Evolutionary conservation across 805 yeast species (phyloP).

Genomic region (Ogataea populi-albae): DNA sequence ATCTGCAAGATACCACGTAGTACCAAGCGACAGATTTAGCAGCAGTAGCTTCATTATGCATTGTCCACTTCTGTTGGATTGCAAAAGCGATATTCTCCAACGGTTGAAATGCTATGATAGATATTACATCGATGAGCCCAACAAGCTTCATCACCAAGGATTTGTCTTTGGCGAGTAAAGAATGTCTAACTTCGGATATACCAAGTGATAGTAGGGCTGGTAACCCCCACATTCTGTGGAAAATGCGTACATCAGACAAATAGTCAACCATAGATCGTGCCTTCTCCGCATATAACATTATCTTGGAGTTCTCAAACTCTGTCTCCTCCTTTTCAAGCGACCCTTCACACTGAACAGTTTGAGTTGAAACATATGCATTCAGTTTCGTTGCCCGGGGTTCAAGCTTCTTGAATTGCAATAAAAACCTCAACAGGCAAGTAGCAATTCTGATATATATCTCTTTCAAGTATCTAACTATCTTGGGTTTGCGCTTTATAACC

Average conservation of each 20-base stretch:
- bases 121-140: slow-evolving; percentile 24
- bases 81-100: slow-evolving; percentile 35
- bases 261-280: slow-evolving; percentile 29
- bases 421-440: slow-evolving; percentile 3
- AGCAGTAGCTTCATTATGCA: slow-evolving; percentile 15
- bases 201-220: slow-evolving; percentile 29
- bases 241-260: slow-evolving; percentile 35
- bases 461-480: slow-evolving; percentile 7
- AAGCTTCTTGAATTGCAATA: slow-evolving; percentile 1
- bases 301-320: not conserved
- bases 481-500: slow-evolving; percentile 22
- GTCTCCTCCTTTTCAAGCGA: slow-evolving; percentile 3
- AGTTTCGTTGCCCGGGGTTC: not conserved
- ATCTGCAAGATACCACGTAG: slow-evolving; percentile 30
- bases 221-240: slow-evolving; percentile 36
- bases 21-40: slow-evolving; percentile 23
- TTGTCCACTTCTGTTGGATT: slow-evolving; percentile 32
- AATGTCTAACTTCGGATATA: slow-evolving; percentile 14
- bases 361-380: not conserved
- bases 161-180: slow-evolving; percentile 6
- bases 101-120: slow-evolving; percentile 32
- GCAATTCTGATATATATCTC: slow-evolving; percentile 4
- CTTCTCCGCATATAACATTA: slow-evolving; percentile 15
- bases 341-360: not conserved
- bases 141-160: slow-evolving; percentile 21